Conservation (phyloP, 2,329 filamentous ascomycete species). For the Fusarium bulbicola region DNA sequence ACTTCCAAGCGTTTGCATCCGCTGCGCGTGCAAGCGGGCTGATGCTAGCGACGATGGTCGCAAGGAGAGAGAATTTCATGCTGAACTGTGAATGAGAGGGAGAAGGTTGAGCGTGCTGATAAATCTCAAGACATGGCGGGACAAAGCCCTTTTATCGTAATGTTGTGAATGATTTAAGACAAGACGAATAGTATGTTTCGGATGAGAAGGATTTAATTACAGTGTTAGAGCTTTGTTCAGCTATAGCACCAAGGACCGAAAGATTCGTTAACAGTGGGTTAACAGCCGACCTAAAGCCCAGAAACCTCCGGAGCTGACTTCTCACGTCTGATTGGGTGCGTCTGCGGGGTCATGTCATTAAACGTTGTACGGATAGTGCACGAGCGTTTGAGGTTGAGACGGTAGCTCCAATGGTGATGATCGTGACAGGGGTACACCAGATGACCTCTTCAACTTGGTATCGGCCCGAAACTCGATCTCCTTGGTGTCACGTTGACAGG, state of each 20-base stretch:
- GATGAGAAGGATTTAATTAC: constrained; percentile 17
- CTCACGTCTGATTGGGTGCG: background rate
- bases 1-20: constrained; percentile 58
- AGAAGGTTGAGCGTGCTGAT: background rate
- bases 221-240: constrained; percentile 6
- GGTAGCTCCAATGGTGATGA: constrained; percentile 7
- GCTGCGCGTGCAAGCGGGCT: constrained; percentile 35
- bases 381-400: constrained; percentile 12
- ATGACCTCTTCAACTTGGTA: constrained; percentile 9
- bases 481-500: constrained; percentile 10
- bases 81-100: too few relatives aligned
- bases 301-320: background rate
- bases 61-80: constrained; percentile 1
- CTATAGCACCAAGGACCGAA: background rate
- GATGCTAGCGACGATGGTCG: constrained; percentile 13
- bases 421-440: constrained; percentile 10
- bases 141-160: background rate
- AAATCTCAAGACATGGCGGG: background rate
- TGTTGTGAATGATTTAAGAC: background rate
- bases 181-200: background rate
- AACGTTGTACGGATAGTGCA: constrained; percentile 7
- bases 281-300: background rate
- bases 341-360: constrained; percentile 21
- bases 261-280: constrained; percentile 2
- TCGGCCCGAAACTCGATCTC: constrained; percentile 17